Evolutionary conservation across 1,284 basidiomycete genomes (phyloP), one percentile per base, ranked within the genome.

Genomic region (Fomitiporia mediterranea): DNA sequence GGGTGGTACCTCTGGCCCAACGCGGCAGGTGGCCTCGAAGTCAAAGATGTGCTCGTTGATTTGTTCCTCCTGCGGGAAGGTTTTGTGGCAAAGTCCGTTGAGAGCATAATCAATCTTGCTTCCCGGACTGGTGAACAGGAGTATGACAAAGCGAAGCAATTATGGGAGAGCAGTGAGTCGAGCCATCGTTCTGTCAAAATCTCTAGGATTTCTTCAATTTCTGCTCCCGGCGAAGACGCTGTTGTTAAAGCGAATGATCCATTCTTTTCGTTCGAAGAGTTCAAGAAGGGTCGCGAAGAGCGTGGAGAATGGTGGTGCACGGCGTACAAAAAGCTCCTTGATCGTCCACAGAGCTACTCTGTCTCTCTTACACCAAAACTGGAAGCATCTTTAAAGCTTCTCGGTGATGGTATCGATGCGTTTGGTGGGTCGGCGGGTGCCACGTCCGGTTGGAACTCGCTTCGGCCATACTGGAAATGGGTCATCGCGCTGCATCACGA

Each of bases 1-100:
- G 75, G 75, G 1, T 76, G 74, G 60, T 75, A 75, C 65, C 74
- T 74, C 61, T 69, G 75, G 51, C 73, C 75, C 0, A 68, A 75
- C 37, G 61, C 65, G 23, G 68, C 63, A 28, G 75, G 75, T 37
- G 74, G 75, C 0, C 64, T 76, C 35, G 72, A 72, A 57, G 61
- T 76, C 17, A 69, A 66, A 23, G 72, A 76, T 47, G 66, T 69
- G 2, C 66, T 76, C 60, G 64, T 75, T 21, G 72, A 74, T 40
- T 62, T 74, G 15, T 65, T 74, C 40, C 66, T 70, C 2, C 56
- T 74, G 1, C 62, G 61, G 13, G 55, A 61, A 19, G 53, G 50
- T 15, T 43, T 40, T 56, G 13, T 57, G 58, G 42, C 55, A 52
- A 30, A 55, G 53, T 39, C 58, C 1, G 40, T 46, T 51, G 32